Percentiles rank a stretch among this genome's conserved stretches.
These are phyloP conservation scores for Colletotrichum horii DNA, from an alignment of 2,329 filamentous ascomycete species.

Conservation along the genomic window DNA sequence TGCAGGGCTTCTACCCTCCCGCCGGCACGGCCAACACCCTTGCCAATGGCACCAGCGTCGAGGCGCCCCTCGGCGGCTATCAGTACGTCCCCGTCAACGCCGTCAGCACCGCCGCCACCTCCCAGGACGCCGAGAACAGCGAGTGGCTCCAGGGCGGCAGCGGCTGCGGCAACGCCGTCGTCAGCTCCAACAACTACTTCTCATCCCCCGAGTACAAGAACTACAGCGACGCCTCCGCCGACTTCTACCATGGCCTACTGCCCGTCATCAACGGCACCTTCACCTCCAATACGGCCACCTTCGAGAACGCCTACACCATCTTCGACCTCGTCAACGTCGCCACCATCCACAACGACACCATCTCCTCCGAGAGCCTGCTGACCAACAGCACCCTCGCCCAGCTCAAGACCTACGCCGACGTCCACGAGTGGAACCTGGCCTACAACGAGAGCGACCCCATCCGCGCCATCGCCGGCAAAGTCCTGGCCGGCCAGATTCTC, in stretches of 20 bases:
- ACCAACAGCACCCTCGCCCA: constrained; percentile 63
- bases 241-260: constrained; percentile 62
- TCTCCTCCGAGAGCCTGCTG: constrained; percentile 64
- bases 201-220: constrained; percentile 48
- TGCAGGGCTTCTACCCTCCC: constrained; percentile 88
- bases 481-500: constrained; percentile 61
- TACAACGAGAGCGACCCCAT: constrained; percentile 77
- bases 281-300: constrained; percentile 47
- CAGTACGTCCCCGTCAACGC: constrained; percentile 81
- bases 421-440: constrained; percentile 82
- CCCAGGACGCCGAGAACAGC: constrained; percentile 58
- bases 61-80: constrained; percentile 77
- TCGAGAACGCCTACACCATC: constrained; percentile 67
- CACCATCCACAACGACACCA: constrained; percentile 63
- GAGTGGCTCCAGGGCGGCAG: constrained; percentile 65
- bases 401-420: constrained; percentile 76
- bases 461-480: constrained; percentile 62
- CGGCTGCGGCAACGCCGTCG: constrained; percentile 59
- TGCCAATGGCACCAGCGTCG: constrained; percentile 70
- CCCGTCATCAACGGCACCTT: constrained; percentile 62
- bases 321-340: constrained; percentile 67
- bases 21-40: constrained; percentile 67
- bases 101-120: constrained; percentile 58
- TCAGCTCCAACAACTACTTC: constrained; percentile 62
- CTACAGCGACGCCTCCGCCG: constrained; percentile 55